phyloP scores from a whole-genome alignment of 495 filamentous ascomycete species.

The Lepidopterella palustris region DNA sequence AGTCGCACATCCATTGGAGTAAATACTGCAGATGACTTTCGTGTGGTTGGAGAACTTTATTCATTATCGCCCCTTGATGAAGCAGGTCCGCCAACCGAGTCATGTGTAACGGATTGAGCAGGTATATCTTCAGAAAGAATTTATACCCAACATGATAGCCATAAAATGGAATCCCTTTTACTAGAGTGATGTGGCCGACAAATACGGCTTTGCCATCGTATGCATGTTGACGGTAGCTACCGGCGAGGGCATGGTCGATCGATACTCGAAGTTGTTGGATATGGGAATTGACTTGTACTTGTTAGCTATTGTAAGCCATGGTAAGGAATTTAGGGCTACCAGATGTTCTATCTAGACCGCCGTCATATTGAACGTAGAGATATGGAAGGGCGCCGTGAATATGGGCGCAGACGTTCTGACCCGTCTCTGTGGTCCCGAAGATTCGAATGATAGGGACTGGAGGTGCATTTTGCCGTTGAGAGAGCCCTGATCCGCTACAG shows the following conservation, averaged over 20 bases:
- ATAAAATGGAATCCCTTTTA: conserved; percentile 93
- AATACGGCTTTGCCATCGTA: conserved; percentile 61
- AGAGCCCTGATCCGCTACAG: conserved; percentile 48
- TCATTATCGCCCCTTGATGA: conserved; percentile 78
- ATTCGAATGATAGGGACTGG: conserved; percentile 82
- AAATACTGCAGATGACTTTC: conserved; percentile 89
- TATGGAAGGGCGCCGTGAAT: conserved; percentile 95
- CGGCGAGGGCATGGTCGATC: conserved; percentile 77
- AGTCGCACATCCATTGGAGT: conserved; percentile 96
- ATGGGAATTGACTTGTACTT: conserved; percentile 56
- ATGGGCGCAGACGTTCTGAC: conserved; percentile 94
- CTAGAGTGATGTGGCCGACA: conserved; percentile 82
- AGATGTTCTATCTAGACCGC: conserved; percentile 56
- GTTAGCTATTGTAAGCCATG: background rate
- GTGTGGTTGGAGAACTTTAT: conserved; percentile 76
- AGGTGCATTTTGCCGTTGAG: conserved; percentile 50
- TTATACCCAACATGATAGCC: conserved; percentile 89
- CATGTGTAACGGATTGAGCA: conserved; percentile 77
- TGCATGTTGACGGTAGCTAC: conserved; percentile 70
- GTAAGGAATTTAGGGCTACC: conserved; percentile 42
- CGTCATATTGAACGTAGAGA: conserved; percentile 81
- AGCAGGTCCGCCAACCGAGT: conserved; percentile 77
- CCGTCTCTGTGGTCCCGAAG: conserved; percentile 90
- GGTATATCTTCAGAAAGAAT: conserved; percentile 89
- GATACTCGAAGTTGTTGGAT: conserved; percentile 67